These are phyloP conservation scores for Bipolaris gigantea DNA, from an alignment of 2,329 filamentous ascomycete species.

Conservation along the genomic window DNA sequence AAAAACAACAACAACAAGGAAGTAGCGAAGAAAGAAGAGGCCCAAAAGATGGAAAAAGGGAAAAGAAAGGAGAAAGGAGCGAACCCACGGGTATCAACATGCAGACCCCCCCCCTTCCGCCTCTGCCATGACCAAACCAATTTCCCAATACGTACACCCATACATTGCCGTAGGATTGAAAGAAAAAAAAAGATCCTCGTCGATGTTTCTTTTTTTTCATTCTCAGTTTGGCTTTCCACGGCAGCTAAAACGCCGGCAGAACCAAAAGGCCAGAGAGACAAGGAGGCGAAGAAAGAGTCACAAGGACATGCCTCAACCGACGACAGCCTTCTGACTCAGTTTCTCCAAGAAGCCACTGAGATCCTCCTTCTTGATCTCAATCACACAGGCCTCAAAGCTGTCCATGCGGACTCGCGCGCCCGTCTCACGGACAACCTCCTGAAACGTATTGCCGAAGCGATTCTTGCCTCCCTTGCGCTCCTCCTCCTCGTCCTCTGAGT, in stretches of 20 bases:
- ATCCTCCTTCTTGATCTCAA: slow-evolving; percentile 97
- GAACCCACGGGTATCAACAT: not conserved
- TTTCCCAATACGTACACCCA: not conserved
- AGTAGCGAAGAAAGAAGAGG: not conserved
- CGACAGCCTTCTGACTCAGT: slow-evolving; percentile 87
- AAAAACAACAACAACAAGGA: too few relatives aligned
- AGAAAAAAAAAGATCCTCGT: too few relatives aligned
- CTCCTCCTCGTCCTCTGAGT: slow-evolving; percentile 57
- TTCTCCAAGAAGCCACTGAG: slow-evolving; percentile 86
- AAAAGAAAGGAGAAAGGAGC: not conserved
- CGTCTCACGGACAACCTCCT: slow-evolving; percentile 90
- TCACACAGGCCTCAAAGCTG: slow-evolving; percentile 95
- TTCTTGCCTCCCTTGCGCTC: slow-evolving; percentile 74
- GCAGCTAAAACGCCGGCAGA: too few relatives aligned
- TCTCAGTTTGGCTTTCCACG: too few relatives aligned
- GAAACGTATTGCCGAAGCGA: slow-evolving; percentile 91
- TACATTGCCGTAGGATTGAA: too few relatives aligned
- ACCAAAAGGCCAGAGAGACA: too few relatives aligned
- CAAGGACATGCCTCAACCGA: slow-evolving; percentile 39
- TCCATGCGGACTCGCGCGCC: slow-evolving; percentile 88
- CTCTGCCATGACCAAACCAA: not conserved
- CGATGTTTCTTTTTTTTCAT: too few relatives aligned
- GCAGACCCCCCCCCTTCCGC: not conserved
- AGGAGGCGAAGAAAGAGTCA: too few relatives aligned
- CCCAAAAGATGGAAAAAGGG: not conserved